Conservation (phyloP, 257 asterid species). For the Solanum dulcamara region DNA sequence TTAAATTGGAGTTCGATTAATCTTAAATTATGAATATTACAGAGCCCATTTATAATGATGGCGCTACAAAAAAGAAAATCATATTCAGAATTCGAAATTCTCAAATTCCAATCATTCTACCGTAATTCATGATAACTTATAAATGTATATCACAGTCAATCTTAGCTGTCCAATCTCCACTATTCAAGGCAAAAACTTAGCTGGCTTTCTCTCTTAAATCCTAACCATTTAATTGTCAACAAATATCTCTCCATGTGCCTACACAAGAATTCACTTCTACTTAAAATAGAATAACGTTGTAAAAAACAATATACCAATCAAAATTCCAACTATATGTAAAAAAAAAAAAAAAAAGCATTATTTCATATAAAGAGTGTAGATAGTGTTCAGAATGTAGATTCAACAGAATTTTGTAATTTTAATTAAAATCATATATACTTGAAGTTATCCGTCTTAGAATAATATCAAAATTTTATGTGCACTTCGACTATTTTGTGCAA, state of each 20-base stretch:
- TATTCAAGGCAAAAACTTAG: background rate
- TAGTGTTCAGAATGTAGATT: background rate
- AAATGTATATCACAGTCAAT: background rate
- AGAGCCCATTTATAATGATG: background rate
- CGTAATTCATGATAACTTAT: background rate
- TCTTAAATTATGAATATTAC: fast-evolving
- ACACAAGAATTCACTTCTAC: background rate
- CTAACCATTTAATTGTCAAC: background rate
- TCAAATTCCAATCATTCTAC: fast-evolving
- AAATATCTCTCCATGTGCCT: background rate
- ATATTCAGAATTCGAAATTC: background rate
- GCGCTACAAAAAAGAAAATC: no score
- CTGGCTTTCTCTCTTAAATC: background rate
- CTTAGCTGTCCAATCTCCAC: constrained; percentile 24
- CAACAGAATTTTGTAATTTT: background rate
- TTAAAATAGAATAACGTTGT: background rate
- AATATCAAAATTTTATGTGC: background rate
- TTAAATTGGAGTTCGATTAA: background rate
- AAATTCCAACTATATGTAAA: background rate
- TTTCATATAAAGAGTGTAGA: background rate
- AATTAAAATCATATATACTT: background rate
- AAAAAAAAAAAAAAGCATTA: background rate
- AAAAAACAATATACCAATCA: background rate
- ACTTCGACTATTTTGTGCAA: no score
- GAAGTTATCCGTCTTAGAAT: background rate